A percentile compares a stretch with the other conserved stretches of the same genome.
These are phyloP conservation scores for Posidonia australis DNA, from an alignment of 106 monocot genomes.

Conservation along the genomic window DNA sequence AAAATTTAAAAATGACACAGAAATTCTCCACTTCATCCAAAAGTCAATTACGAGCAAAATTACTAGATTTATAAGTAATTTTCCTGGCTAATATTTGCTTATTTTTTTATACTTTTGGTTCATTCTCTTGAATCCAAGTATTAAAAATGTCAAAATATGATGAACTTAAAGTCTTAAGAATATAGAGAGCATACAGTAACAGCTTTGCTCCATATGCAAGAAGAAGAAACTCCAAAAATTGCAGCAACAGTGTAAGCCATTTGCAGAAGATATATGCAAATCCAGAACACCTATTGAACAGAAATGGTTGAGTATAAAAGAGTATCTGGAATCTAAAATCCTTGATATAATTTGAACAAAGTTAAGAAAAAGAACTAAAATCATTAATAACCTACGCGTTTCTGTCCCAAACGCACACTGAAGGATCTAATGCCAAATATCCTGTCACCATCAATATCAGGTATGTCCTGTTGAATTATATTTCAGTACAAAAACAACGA, in stretches of 20 bases:
- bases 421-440: constrained; percentile 92
- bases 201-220: constrained; percentile 72
- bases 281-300: constrained; percentile 76
- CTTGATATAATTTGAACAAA: not conserved
- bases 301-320: not conserved
- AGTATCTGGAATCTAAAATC: not conserved
- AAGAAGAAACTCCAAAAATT: constrained; percentile 59
- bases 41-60: too few species aligned
- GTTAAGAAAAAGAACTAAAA: not conserved
- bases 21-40: too few species aligned
- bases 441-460: constrained; percentile 90
- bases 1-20: too few species aligned
- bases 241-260: constrained; percentile 70
- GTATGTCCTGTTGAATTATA: constrained; percentile 75
- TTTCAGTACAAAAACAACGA: not conserved
- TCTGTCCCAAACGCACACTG: constrained; percentile 83
- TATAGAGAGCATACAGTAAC: constrained; percentile 38
- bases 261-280: constrained; percentile 80
- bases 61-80: too few species aligned
- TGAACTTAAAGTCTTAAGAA: not conserved
- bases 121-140: not conserved
- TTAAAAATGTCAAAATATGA: not conserved
- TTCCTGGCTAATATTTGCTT: too few species aligned
- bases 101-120: too few species aligned
- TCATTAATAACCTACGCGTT: constrained; percentile 28